phyloP scores from a whole-genome alignment of 148 eudicot genomes.

The Chenopodium suecicum region DNA sequence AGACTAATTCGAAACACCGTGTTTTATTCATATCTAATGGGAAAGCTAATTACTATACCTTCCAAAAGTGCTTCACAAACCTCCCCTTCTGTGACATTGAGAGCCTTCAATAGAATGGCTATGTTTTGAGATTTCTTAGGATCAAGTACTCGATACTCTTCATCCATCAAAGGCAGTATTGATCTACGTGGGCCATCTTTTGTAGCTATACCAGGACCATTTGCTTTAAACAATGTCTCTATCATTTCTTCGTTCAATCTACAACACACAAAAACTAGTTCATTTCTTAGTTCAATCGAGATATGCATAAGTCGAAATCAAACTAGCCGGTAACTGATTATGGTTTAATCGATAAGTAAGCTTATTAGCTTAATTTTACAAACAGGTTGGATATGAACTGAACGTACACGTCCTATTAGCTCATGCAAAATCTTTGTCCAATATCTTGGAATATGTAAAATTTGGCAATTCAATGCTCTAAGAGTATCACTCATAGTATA shows the following conservation, averaged over 20 bases:
- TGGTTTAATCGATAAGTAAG: too few species aligned
- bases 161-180: conserved; percentile 29
- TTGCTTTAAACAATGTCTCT: conserved; percentile 72
- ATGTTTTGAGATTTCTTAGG: conserved; percentile 74
- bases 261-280: conserved; percentile 17
- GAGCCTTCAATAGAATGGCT: conserved; percentile 67
- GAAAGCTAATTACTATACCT: conserved; percentile 38
- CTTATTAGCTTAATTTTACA: too few species aligned
- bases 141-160: conserved; percentile 59
- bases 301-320: not conserved
- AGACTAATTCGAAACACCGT: not conserved
- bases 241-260: conserved; percentile 95
- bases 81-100: conserved; percentile 65
- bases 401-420: not conserved
- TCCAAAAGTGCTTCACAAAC: conserved; percentile 69
- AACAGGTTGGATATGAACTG: too few species aligned
- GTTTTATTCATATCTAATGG: not conserved
- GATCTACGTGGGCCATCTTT: conserved; percentile 41
- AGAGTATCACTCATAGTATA: not conserved
- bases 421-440: not conserved
- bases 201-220: conserved; percentile 32
- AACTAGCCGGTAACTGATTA: not conserved
- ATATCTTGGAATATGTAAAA: not conserved
- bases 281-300: not conserved
- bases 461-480: not conserved